These are phyloP conservation scores for Pythium folliculosum DNA, from an alignment of 352 stramenopile species.

Conservation along the genomic window DNA sequence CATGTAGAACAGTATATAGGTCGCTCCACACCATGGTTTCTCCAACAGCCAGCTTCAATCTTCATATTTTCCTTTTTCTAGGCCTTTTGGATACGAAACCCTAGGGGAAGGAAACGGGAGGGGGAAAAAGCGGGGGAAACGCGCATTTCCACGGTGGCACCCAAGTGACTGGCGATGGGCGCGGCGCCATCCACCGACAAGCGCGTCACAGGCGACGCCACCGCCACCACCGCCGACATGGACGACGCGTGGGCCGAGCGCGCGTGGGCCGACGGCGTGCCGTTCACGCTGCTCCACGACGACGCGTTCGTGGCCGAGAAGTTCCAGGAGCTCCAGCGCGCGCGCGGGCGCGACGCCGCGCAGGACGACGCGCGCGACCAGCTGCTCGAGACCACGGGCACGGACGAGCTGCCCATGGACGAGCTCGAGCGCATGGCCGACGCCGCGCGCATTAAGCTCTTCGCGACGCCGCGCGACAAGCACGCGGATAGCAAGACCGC, in stretches of 20 bases:
- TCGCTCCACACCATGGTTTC: background rate
- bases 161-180: constrained; percentile 8
- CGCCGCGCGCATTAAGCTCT: constrained; percentile 57
- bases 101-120: background rate
- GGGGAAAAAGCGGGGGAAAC: background rate
- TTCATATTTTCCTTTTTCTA: background rate
- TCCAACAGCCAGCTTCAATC: background rate
- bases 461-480: constrained; percentile 19
- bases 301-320: constrained; percentile 70
- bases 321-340: constrained; percentile 43
- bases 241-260: constrained; percentile 20
- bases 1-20: background rate
- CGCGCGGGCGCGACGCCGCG: constrained; percentile 10
- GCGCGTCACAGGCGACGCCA: background rate
- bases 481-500: background rate
- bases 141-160: too few relatives aligned
- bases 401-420: constrained; percentile 52
- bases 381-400: constrained; percentile 42
- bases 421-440: constrained; percentile 66
- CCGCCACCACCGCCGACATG: background rate
- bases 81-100: background rate
- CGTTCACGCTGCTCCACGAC: constrained; percentile 74
- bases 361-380: constrained; percentile 25
- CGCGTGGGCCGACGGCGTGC: constrained; percentile 39
- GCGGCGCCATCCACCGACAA: background rate